phyloP scores from a whole-genome alignment of 768 basidiomycete species.

The Grammothele lineata region DNA sequence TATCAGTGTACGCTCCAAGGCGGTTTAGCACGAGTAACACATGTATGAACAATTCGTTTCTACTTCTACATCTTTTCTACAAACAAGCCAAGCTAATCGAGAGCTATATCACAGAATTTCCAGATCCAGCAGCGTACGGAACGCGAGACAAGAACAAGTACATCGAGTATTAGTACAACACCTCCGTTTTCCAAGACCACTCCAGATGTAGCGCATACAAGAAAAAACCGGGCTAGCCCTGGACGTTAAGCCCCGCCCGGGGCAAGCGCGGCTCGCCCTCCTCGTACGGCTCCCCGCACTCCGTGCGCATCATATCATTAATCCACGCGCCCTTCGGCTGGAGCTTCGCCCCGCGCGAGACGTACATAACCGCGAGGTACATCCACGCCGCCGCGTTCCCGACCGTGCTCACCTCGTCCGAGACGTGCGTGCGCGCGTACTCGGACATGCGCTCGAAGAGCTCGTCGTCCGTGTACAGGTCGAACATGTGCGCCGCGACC shows the following conservation, averaged over 20 bases:
- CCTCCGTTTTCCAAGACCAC: no score
- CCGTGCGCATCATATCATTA: constrained; percentile 74
- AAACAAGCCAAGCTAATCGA: not conserved
- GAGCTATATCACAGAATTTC: no score
- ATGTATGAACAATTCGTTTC: no score
- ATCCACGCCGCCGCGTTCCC: constrained; percentile 69
- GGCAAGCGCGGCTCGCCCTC: constrained; percentile 71
- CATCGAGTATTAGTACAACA: not conserved
- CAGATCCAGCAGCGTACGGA: no score
- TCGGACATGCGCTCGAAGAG: constrained; percentile 41
- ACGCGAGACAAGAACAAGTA: no score
- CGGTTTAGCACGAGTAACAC: no score
- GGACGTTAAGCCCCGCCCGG: constrained; percentile 53
- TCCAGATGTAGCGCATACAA: not conserved
- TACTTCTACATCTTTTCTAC: not conserved
- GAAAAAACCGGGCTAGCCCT: constrained; percentile 34
- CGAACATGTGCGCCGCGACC: constrained; percentile 72
- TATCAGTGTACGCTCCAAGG: no score
- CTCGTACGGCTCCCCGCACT: constrained; percentile 67
- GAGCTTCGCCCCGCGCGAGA: constrained; percentile 64
- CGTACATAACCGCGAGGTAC: constrained; percentile 78
- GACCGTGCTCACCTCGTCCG: constrained; percentile 81
- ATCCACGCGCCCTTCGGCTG: constrained; percentile 81
- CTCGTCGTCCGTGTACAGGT: constrained; percentile 71
- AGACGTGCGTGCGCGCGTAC: constrained; percentile 66